phyloP scores from a whole-genome alignment of 2,329 filamentous ascomycete species.

The Colletotrichum musicola region DNA sequence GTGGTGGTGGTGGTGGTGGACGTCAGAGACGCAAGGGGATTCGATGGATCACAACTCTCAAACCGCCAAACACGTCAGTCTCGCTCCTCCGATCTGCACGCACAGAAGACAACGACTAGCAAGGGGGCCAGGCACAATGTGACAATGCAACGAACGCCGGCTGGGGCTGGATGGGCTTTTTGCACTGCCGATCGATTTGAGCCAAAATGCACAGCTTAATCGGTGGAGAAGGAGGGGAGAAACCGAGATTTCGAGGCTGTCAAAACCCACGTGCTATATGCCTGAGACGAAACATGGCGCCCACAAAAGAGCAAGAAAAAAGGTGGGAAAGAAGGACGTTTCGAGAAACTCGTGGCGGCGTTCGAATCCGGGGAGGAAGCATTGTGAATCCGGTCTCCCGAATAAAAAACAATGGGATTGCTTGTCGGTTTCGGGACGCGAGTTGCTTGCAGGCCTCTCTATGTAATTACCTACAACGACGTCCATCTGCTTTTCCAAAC shows the following conservation, averaged over 20 bases:
- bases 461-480: too few species aligned
- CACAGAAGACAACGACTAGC: background rate
- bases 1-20: background rate
- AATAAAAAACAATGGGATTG: too few species aligned
- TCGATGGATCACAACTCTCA: background rate
- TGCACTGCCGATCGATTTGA: constrained; percentile 12
- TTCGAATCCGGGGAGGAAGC: background rate
- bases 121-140: background rate
- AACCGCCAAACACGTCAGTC: background rate
- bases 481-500: too few species aligned
- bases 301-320: background rate
- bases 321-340: background rate
- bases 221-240: constrained; percentile 17
- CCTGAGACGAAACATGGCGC: background rate
- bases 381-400: too few species aligned
- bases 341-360: background rate
- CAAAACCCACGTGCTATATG: background rate
- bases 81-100: constrained; percentile 5
- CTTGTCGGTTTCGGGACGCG: too few species aligned
- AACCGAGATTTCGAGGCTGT: background rate
- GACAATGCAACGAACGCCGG: background rate
- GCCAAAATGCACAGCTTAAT: constrained; percentile 23
- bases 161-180: background rate
- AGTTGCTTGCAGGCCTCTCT: too few species aligned
- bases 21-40: constrained; percentile 11